phyloP scores from a whole-genome alignment of 139 green algal species.

The Spirogloea muscicola region DNA sequence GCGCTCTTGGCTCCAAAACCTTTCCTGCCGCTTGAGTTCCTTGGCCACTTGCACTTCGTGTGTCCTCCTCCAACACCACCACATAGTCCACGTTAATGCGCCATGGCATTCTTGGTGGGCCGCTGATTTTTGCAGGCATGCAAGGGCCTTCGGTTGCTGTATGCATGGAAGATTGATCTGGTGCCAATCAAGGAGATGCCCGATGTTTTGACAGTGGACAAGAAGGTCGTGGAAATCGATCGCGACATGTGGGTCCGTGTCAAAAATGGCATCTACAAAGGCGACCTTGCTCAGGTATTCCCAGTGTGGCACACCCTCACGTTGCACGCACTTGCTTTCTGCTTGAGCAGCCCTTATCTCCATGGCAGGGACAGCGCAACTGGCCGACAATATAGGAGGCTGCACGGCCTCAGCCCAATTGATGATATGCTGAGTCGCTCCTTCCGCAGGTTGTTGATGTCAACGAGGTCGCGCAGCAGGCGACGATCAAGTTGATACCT shows the following conservation, averaged over 20 bases:
- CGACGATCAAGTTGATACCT: slow-evolving; percentile 68
- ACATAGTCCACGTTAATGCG: not conserved
- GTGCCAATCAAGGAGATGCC: slow-evolving; percentile 92
- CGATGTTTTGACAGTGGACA: slow-evolving; percentile 70
- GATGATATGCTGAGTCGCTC: not conserved
- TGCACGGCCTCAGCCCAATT: not conserved
- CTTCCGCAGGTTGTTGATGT: slow-evolving; percentile 74
- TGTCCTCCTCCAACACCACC: not conserved
- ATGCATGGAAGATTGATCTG: slow-evolving; percentile 57
- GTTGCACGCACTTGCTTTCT: not conserved
- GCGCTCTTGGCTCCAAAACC: not conserved
- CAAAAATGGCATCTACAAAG: slow-evolving; percentile 78
- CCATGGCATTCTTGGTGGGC: not conserved
- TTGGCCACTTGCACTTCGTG: not conserved
- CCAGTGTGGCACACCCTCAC: not conserved
- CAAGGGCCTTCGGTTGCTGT: slow-evolving; percentile 73
- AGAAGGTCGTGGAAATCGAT: slow-evolving; percentile 44
- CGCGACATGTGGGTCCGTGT: slow-evolving; percentile 77
- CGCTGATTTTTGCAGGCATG: slow-evolving; percentile 51
- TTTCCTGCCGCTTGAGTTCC: not conserved
- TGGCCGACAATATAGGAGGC: not conserved
- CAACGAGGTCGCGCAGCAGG: slow-evolving; percentile 59
- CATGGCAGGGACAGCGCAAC: not conserved
- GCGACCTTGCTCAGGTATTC: slow-evolving; percentile 70
- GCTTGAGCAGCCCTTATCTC: not conserved